Conservation (phyloP, 805 yeast species). For the Ogataea trehaloabstinens region DNA sequence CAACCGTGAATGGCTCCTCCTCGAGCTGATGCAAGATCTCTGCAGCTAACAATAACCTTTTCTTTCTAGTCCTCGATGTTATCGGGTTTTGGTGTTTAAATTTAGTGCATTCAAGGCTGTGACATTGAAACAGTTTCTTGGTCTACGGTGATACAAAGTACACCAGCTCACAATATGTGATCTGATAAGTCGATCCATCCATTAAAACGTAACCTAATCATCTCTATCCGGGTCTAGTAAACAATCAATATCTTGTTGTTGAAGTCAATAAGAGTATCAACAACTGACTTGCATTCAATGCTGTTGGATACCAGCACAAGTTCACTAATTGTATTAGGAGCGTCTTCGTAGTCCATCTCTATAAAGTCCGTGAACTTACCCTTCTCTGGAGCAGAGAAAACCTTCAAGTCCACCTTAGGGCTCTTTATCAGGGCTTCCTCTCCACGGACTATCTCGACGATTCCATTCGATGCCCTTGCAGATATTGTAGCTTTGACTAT, state of each 20-base stretch:
- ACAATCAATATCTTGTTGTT: slow-evolving; percentile 27
- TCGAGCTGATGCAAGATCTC: too few relatives aligned
- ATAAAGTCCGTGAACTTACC: slow-evolving; percentile 9
- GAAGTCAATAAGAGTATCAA: slow-evolving; percentile 15
- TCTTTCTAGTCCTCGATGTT: too few relatives aligned
- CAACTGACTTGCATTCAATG: slow-evolving; percentile 10
- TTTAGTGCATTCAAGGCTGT: too few relatives aligned
- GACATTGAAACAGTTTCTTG: too few relatives aligned
- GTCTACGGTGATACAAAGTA: too few relatives aligned
- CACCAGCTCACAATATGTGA: too few relatives aligned
- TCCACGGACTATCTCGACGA: slow-evolving; percentile 8
- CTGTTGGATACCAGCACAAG: slow-evolving; percentile 21
- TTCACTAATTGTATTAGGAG: slow-evolving; percentile 16
- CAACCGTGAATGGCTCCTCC: too few relatives aligned
- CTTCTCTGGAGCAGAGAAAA: slow-evolving; percentile 3
- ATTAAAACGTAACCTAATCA: too few relatives aligned
- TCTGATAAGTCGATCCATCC: too few relatives aligned
- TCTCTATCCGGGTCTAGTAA: slow-evolving; percentile 16
- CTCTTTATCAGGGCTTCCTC: slow-evolving; percentile 7
- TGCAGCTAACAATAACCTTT: too few relatives aligned
- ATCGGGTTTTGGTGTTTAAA: too few relatives aligned
- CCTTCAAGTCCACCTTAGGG: slow-evolving; percentile 10
- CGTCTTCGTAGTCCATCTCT: background rate
- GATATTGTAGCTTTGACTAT: slow-evolving; percentile 10
- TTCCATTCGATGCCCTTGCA: slow-evolving; percentile 8